These are phyloP conservation scores for Phragmites australis DNA, from an alignment of 176 grass and related monocot species.

Conservation along the genomic window DNA sequence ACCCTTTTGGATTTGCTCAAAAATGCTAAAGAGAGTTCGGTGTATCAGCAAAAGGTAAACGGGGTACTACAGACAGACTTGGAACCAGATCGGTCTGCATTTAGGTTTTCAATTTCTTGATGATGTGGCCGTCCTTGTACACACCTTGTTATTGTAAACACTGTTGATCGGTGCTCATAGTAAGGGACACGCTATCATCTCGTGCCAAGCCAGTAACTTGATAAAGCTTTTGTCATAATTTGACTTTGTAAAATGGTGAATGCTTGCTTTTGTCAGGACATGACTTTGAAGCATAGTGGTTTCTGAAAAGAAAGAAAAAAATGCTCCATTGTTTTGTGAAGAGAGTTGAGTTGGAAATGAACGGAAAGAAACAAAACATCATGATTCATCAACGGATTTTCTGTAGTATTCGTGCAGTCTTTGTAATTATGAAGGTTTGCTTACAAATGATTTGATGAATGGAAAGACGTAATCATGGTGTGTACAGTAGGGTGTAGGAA, in stretches of 20 bases:
- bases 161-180: slow-evolving; percentile 27
- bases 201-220: slow-evolving; percentile 3
- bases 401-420: background rate
- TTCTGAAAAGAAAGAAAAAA: background rate
- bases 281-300: background rate
- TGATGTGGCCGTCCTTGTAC: slow-evolving; percentile 23
- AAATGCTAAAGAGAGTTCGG: slow-evolving; percentile 1
- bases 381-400: slow-evolving; percentile 26
- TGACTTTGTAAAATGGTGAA: background rate
- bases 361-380: slow-evolving; percentile 8
- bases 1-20: background rate
- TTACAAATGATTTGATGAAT: slow-evolving; percentile 44
- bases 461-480: slow-evolving; percentile 2
- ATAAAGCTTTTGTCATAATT: slow-evolving; percentile 21
- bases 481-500: background rate
- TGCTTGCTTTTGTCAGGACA: background rate
- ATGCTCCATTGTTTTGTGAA: background rate
- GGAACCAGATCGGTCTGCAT: background rate
- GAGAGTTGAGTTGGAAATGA: background rate
- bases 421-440: slow-evolving; percentile 27
- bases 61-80: background rate
- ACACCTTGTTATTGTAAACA: slow-evolving; percentile 8
- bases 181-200: slow-evolving; percentile 40
- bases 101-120: background rate
- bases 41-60: background rate